Base-by-base conservation (phyloP, 106 monocot species). In the Gastrodia elata region DNA sequence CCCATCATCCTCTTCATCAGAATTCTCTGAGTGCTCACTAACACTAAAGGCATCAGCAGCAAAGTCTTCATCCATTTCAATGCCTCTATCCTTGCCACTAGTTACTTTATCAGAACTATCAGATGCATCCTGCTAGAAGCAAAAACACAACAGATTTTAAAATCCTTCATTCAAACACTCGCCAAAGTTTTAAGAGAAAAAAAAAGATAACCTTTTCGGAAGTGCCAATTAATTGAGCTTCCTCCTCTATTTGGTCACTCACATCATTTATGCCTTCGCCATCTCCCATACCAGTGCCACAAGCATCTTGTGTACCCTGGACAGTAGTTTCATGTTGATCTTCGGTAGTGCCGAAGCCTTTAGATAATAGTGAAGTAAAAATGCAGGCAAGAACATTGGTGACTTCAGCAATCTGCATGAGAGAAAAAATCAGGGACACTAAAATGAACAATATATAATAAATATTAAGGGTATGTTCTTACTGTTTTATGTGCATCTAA, bases 31-130 rank as follows among this genome's bases (percentile, higher is more conserved):
- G 65, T 89, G 84, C 73, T 90, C 96, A 80, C 87, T 92, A 3
- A 96, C 77, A 75, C 81, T 87, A 76, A 82, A 86, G 46, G 84
- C 76, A 35, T 90, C 96, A 40, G 82, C 96, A 69, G 64, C 73
- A 78, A 96, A 96, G 83, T 96, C 90, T 11, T 96, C 92, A 71
- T 96, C 83, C 92, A 90, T 96, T 90, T 96, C 92, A 30, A 96
- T 83, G 36, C 90, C 92, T 71, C 74, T 84, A 27, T 90, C 92
- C 73, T 84, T 82, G 37, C 79, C 77, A 59, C 73, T 84, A 22
- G 78, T 77, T 6, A 80, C 25, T 69, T 86, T 84, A 24, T 81
- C 83, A 16, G 86, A 81, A 7, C 80, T 78, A 71, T 84, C 89
- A 36, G 46, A 38, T 24, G 33, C 87, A 44, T 90, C 91, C 52